These are phyloP conservation scores for Westerdykella aurantiaca DNA, from an alignment of 2,329 filamentous ascomycete genomes.

Conservation along the genomic window DNA sequence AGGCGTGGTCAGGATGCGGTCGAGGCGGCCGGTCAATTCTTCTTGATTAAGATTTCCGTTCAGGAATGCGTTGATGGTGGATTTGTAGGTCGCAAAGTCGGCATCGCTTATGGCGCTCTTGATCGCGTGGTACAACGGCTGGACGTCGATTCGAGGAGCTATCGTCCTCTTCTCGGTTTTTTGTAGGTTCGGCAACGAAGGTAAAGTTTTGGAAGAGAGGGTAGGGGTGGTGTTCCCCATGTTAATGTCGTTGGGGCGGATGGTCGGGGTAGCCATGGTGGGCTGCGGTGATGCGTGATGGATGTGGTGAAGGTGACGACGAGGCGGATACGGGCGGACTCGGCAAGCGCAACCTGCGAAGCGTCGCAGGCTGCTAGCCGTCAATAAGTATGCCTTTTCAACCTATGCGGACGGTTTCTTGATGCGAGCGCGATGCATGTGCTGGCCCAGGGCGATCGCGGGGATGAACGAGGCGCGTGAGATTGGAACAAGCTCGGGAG, in stretches of 20 bases:
- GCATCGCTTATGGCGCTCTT: conserved; percentile 53
- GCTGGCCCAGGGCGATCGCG: conserved; percentile 12
- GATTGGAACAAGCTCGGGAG: conserved; percentile 21
- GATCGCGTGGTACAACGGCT: conserved; percentile 57
- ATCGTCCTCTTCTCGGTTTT: conserved; percentile 47
- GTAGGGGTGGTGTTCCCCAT: conserved; percentile 29
- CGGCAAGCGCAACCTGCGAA: too few species aligned
- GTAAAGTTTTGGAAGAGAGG: conserved; percentile 30
- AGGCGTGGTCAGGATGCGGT: conserved; percentile 51
- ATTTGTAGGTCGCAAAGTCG: conserved; percentile 57
- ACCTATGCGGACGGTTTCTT: conserved; percentile 2
- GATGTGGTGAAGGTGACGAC: neutral
- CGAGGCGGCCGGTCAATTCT: conserved; percentile 53
- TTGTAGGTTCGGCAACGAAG: conserved; percentile 15
- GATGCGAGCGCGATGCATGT: conserved; percentile 10
- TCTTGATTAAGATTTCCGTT: conserved; percentile 56
- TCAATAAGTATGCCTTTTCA: neutral
- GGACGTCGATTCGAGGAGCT: conserved; percentile 57
- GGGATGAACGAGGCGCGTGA: conserved; percentile 21
- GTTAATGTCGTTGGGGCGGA: conserved; percentile 34
- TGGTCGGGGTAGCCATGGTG: conserved; percentile 33
- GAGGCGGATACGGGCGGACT: too few species aligned
- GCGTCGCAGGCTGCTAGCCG: too few species aligned
- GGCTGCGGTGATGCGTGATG: conserved; percentile 2
- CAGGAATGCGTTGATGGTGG: conserved; percentile 52